Evolutionary conservation across 306 rosid genomes (phyloP), one percentile per base, ranked within the genome.

Genomic region (Canavalia ensiformis): DNA sequence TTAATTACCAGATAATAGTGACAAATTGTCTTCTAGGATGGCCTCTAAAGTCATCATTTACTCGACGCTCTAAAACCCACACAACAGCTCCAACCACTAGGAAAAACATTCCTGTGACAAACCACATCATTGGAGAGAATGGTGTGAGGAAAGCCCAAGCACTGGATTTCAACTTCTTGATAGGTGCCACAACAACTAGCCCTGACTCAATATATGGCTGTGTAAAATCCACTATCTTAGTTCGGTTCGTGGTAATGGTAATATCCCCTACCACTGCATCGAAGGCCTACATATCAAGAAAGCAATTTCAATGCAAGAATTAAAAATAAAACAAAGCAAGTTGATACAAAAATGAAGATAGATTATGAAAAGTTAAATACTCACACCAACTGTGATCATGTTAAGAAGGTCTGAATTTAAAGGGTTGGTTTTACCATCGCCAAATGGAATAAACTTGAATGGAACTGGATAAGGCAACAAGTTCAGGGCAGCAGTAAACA

Each of bases 101-200:
- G 82, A 93, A 91, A 79, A 82, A 88, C 41, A 78, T 50, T 49
- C 90, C 97, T 1, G 94, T 93, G 13, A 86, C 85, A 30, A 79
- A 68, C 97, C 97, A 93, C 97, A 93, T 87, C 76, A n/a, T 60
- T 44, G 76, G 75, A 76, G 88, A 86, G 72, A 93, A 93, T 56
- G 97, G 97, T 76, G 78, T 89, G n/a, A 93, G 68, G 81, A 93
- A 93, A 25, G 97, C 97, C 96, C 96, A 93, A 12, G 94, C 88
- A 67, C 45, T 87, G 2, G 97, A 90, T 67, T 86, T 84, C 69
- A 39, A 69, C 68, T 85, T 88, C 78, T 35, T 88, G 2, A 93
- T 84, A 6, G 91, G 89, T 13, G 92, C 97, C 64, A 93, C 91
- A 11, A 93, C 97, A 9, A 90, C 94, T 34, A 93, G 87, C 34